Base-by-base conservation (phyloP, 2,329 filamentous ascomycete genomes). In the Paecilomyces variotii region DNA sequence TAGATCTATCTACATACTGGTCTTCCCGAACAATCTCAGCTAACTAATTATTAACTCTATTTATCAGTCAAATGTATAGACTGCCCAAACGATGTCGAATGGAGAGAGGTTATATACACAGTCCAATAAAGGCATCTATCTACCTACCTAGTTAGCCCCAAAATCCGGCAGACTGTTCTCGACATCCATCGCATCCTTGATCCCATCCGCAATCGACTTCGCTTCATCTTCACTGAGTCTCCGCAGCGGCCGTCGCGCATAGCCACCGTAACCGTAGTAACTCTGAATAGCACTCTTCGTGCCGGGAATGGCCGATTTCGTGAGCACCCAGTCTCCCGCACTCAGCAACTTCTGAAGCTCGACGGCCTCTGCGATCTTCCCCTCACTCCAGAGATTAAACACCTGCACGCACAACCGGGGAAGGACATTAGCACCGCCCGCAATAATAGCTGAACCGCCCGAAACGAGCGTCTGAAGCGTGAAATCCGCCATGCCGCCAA, bases 401-500 rank as follows among this genome's bases (percentile, higher is more conserved):
- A 95, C 84, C 71, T 84, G 85, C 58, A 89, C 88, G 68, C 90
- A 94, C 11, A 89, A 80, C 78, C 92, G 92, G 59, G 91, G 91
- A 74, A 93, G 84, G 58, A 95, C 90, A 69, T 95, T 96, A 61
- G 90, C 91, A 54, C 89, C 89, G 49, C 91, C 91, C 12, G 90
- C 90, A 67, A 95, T 91, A 74, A 94, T 92, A 54, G 91, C 91
- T 57, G 86, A 89, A 54, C 90, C 90, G 27, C 90, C 90, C 55
- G 87, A 89, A 57, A 87, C 83, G 10, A 92, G 82, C 0, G 90
- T 94, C 77, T 95, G 91, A 50, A 90, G 80, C 3, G 89, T 89
- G 74, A 95, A 95, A 76, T 95, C 91, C 67, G 89, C 91, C 74
- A 95, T 90, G 65, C 91, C 91, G 53, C 90, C 90, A 68, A 95